These are phyloP conservation scores for Murraya paniculata DNA, from an alignment of 345 rosid genomes.

Conservation along the genomic window DNA sequence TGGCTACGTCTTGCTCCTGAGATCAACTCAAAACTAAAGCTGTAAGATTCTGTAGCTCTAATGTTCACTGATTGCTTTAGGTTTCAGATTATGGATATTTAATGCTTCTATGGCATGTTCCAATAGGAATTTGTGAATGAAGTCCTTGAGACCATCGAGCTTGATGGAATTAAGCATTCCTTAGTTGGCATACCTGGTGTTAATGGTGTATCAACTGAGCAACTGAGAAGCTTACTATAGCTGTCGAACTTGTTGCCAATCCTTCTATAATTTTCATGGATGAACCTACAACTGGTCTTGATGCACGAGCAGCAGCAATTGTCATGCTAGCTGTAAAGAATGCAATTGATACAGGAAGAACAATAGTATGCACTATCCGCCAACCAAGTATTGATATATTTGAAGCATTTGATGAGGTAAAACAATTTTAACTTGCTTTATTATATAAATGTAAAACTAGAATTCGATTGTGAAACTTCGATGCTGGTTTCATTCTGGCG, in stretches of 20 bases:
- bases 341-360: constrained; percentile 7
- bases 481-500: too few relatives aligned
- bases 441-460: too few relatives aligned
- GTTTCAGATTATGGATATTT: not conserved
- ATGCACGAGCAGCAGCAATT: constrained; percentile 15
- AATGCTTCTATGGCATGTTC: not conserved
- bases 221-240: constrained; percentile 4
- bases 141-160: constrained; percentile 8
- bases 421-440: too few relatives aligned
- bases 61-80: not conserved
- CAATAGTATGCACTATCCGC: constrained; percentile 13
- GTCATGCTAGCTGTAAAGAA: constrained; percentile 11
- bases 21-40: constrained; percentile 32
- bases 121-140: not conserved
- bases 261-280: constrained; percentile 14
- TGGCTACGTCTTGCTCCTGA: constrained; percentile 43
- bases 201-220: constrained; percentile 7
- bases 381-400: constrained; percentile 13
- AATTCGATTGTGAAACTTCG: too few relatives aligned
- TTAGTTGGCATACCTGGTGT: constrained; percentile 12
- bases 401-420: constrained; percentile 2
- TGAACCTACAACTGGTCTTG: constrained; percentile 12
- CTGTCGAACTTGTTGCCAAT: constrained; percentile 10
- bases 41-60: constrained; percentile 10
- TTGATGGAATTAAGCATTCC: constrained; percentile 2